Evolutionary conservation across 176 grass and related monocot genomes (phyloP).

Genomic region (Secale cereale): DNA sequence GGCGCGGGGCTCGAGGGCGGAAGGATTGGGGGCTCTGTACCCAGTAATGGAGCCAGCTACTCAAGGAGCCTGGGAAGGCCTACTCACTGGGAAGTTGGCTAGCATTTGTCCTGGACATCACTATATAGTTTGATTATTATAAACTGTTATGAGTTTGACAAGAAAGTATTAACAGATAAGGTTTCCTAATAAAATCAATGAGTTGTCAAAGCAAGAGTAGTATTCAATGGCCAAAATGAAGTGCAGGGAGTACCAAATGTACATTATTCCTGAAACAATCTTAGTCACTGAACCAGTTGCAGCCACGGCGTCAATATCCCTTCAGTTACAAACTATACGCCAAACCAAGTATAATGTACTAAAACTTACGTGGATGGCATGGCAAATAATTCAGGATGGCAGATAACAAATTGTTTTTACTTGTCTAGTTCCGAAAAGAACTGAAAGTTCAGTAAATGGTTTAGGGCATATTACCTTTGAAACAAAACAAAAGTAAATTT

Average conservation of each 20-base stretch:
- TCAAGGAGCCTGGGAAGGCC: no score
- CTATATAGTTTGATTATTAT: background rate
- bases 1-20: no score
- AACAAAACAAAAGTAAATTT: background rate
- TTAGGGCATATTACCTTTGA: background rate
- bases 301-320: background rate
- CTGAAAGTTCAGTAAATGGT: background rate
- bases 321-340: background rate
- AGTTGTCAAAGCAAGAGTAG: no score
- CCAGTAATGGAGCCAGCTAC: no score
- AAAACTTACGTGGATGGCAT: constrained; percentile 54
- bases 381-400: constrained; percentile 61
- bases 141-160: no score
- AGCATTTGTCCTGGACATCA: no score
- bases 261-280: background rate
- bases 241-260: background rate
- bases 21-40: no score
- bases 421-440: background rate
- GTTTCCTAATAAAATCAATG: no score
- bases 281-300: background rate
- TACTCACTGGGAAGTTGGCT: no score
- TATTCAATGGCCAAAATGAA: background rate
- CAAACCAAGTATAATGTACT: background rate
- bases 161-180: no score
- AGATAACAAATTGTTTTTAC: background rate